Percentiles rank a stretch among this genome's conserved stretches.
Evolutionary conservation across 176 grass and related monocot species (phyloP).

Genomic region (Neostapfia colusana): DNA sequence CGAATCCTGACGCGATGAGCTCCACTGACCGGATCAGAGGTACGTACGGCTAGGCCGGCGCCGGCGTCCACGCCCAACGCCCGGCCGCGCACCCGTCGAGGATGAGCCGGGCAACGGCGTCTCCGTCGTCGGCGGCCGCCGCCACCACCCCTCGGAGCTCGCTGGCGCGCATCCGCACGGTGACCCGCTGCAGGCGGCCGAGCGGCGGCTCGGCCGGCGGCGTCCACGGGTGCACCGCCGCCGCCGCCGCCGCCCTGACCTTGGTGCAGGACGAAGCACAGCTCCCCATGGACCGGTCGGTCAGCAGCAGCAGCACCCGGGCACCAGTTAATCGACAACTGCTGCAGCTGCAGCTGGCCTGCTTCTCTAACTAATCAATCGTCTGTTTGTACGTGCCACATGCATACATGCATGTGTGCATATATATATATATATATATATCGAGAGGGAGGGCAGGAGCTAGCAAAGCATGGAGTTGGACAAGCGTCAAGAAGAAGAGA

Average conservation of each 20-base stretch:
- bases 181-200: conserved; percentile 41
- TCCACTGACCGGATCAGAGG: no score
- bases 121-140: background rate
- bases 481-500: conserved; percentile 55
- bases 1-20: no score
- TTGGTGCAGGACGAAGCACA: conserved; percentile 29
- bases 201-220: conserved; percentile 26
- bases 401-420: background rate
- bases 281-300: conserved; percentile 45
- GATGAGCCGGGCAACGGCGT: conserved; percentile 46
- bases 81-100: conserved; percentile 62
- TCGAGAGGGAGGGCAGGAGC: no score
- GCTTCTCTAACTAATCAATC: background rate
- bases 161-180: conserved; percentile 55
- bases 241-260: background rate
- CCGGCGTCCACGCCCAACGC: conserved; percentile 52
- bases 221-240: conserved; percentile 53
- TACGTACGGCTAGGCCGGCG: no score
- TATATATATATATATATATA: conserved; percentile 25
- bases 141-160: conserved; percentile 56
- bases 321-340: no score
- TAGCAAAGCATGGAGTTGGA: conserved; percentile 50
- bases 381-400: background rate
- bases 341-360: no score
- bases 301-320: no score